A percentile compares a stretch with the other conserved stretches of the same genome.
Evolutionary conservation across 2,329 filamentous ascomycete species (phyloP).

Genomic region (Aureobasidium sp.): DNA sequence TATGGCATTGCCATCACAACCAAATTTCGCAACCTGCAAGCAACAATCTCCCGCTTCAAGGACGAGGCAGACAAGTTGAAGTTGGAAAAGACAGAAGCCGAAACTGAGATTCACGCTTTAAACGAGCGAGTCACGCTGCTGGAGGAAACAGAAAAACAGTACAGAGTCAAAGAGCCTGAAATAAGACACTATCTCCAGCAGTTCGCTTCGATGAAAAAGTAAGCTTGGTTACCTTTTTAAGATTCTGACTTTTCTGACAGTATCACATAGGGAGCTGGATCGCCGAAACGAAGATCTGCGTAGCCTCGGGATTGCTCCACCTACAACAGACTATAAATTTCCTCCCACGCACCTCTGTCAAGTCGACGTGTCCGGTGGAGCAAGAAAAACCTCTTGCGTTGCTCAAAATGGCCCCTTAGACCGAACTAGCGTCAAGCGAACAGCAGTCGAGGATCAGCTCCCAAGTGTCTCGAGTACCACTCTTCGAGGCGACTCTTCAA

Average conservation of each 20-base stretch:
- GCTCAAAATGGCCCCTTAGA: neutral
- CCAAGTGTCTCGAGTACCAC: slow-evolving; percentile 9
- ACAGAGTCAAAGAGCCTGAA: slow-evolving; percentile 29
- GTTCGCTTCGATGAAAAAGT: slow-evolving; percentile 30
- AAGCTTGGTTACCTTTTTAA: slow-evolving; percentile 7
- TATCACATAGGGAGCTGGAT: slow-evolving; percentile 13
- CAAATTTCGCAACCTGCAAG: slow-evolving; percentile 15
- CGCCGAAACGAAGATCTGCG: neutral
- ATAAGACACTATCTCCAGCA: slow-evolving; percentile 32
- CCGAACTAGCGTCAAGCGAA: neutral
- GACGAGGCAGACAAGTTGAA: slow-evolving; percentile 23
- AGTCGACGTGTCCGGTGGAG: neutral
- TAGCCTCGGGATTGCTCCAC: neutral
- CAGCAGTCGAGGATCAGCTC: neutral
- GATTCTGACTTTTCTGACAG: slow-evolving; percentile 4
- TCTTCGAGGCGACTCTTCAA: slow-evolving; percentile 2
- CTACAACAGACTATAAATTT: neutral
- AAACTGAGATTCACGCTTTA: slow-evolving; percentile 20
- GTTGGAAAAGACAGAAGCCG: slow-evolving; percentile 24
- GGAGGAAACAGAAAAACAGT: slow-evolving; percentile 23
- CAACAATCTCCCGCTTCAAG: slow-evolving; percentile 20
- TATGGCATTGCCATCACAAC: slow-evolving; percentile 26
- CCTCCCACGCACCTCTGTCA: neutral
- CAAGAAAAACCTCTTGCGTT: neutral
- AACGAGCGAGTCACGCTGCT: slow-evolving; percentile 21